Base-by-base conservation (phyloP, 2,329 filamentous ascomycete genomes). In the Pseudofabraea citricarpa region DNA sequence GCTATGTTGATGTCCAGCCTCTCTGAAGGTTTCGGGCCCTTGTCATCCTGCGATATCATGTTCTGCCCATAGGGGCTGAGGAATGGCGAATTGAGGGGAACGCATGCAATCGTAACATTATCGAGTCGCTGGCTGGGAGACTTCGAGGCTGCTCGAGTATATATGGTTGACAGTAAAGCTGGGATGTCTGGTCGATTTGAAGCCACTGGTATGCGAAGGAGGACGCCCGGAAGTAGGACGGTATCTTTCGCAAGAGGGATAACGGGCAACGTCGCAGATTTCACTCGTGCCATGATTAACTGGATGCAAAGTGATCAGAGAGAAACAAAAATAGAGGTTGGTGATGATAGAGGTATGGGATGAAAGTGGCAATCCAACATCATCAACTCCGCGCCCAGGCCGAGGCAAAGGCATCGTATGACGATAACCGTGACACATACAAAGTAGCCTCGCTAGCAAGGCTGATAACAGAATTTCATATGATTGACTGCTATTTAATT, bases 141-240 rank as follows among this genome's bases (percentile, higher is more conserved):
- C 56, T 82, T 83, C 31, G 79, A 77, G 24, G 85, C 74, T 21
- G 83, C 83, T 54, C 83, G 81, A 57, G 86, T 86, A 66, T 95
- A 91, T 47, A 95, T 79, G 55, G 85, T 83, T 16, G 90, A 87
- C 45, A 98, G 81, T 35, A 97, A 79, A 40, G 91, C 87, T 41
- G 89, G 85, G 53, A 97, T 85, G 65, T 97, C 93, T 53, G 88
- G 82, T 40, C 91, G 87, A 64, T 84, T 75, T 27, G 75, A 83
- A 31, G 84, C 81, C 41, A 96, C 84, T 43, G 88, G 82, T 52
- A 97, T 86, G 55, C 90, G 85, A 56, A 95, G 78, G 40, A 90
- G 82, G 44, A 90, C 81, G 49, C 90, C 89, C 4, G 93, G 93
- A 8, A 95, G 78, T 31, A 97, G 80, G 53, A 96, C 86, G 49